Evolutionary conservation across 2,329 filamentous ascomycete species (phyloP).

Genomic region (Trichoderma breve): DNA sequence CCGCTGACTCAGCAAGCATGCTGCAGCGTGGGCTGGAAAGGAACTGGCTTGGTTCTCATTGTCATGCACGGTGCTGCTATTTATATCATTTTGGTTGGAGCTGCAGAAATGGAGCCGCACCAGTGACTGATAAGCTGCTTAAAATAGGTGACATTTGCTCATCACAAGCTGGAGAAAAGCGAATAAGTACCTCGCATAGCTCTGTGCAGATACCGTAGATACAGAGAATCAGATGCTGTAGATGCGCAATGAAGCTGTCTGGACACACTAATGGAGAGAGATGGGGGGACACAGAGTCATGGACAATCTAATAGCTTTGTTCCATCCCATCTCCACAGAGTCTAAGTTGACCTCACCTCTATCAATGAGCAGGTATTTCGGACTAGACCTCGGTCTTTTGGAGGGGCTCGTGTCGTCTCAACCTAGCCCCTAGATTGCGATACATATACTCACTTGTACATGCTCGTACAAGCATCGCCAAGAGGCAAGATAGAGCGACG

Average conservation of each 20-base stretch:
- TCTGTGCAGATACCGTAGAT: neutral
- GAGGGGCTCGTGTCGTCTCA: neutral
- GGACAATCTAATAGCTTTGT: neutral
- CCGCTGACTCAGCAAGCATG: neutral
- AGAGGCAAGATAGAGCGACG: neutral
- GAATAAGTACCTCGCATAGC: neutral
- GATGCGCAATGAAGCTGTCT: neutral
- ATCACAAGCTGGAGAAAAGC: neutral
- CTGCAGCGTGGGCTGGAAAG: neutral
- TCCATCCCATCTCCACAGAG: neutral
- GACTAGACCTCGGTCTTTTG: slow-evolving; percentile 6
- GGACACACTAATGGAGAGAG: neutral
- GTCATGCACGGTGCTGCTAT: neutral
- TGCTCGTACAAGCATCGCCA: neutral
- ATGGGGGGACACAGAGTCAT: neutral
- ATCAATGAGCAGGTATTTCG: neutral
- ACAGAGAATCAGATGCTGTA: neutral
- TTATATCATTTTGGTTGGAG: neutral
- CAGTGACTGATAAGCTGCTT: neutral
- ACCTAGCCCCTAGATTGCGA: neutral
- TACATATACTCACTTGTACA: neutral
- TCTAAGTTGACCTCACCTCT: neutral
- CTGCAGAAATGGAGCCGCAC: neutral
- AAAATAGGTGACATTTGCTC: neutral
- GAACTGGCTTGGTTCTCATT: neutral